Evolutionary conservation across 169 alveolate species (phyloP).

Genomic region (Plasmodium coatneyi): DNA sequence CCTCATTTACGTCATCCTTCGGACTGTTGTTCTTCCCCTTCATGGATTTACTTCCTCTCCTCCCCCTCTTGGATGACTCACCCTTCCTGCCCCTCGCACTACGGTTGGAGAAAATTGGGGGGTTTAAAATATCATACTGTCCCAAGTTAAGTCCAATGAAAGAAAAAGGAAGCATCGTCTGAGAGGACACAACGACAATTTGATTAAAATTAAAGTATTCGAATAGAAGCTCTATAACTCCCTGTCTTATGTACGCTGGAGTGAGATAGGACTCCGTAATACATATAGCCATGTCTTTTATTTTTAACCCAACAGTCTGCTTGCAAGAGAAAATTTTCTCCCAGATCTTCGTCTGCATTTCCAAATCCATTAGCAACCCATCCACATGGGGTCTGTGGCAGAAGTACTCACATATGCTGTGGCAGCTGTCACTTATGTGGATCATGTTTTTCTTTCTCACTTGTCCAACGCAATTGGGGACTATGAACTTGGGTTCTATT

Average conservation of each 20-base stretch:
- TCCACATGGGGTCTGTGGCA: constrained; percentile 87
- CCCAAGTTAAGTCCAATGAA: constrained; percentile 81
- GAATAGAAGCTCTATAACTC: constrained; percentile 87
- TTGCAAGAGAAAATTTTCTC: constrained; percentile 80
- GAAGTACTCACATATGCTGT: constrained; percentile 85
- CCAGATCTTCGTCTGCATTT: constrained; percentile 87
- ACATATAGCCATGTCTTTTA: constrained; percentile 70
- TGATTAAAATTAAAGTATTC: constrained; percentile 83
- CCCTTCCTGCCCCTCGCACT: background rate
- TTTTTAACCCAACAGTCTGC: constrained; percentile 41
- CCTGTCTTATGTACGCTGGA: constrained; percentile 87
- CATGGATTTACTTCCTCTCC: background rate
- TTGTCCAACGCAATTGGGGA: constrained; percentile 89
- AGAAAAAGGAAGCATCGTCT: constrained; percentile 84
- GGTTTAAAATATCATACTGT: constrained; percentile 73
- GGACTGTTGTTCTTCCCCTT: background rate
- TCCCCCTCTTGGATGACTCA: background rate
- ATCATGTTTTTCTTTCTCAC: constrained; percentile 79
- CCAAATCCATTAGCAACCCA: constrained; percentile 85
- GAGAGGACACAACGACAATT: constrained; percentile 85
- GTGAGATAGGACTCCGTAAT: constrained; percentile 89
- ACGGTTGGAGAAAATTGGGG: constrained; percentile 21
- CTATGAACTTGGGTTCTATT: constrained; percentile 81
- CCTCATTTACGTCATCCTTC: background rate
- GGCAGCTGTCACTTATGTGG: constrained; percentile 84